Conservation (phyloP, 2,329 filamentous ascomycete species). For the Colletotrichum sp. region DNA sequence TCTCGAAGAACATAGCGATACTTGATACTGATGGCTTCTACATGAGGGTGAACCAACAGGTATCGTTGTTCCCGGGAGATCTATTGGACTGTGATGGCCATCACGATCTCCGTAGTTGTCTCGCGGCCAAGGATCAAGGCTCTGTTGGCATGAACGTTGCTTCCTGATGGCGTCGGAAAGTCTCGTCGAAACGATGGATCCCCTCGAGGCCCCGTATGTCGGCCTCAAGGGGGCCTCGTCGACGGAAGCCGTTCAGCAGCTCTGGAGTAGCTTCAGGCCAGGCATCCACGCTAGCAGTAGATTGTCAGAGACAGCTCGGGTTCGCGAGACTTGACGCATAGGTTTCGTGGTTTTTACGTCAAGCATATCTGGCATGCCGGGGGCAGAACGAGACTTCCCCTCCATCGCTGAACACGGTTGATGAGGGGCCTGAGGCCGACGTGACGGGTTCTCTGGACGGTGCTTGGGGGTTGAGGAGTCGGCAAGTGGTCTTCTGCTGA, state of each 20-base stretch:
- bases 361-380: background rate
- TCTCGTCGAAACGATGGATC: background rate
- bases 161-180: background rate
- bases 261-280: background rate
- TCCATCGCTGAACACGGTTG: background rate
- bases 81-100: background rate
- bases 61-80: background rate
- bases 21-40: background rate
- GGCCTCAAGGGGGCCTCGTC: background rate
- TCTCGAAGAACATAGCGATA: background rate
- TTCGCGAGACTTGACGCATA: background rate
- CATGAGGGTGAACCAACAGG: background rate
- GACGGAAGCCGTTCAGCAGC: background rate
- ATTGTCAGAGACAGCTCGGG: background rate
- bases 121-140: background rate
- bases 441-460: background rate
- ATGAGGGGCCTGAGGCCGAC: background rate
- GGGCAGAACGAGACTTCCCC: fast-evolving
- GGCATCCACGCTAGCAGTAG: background rate
- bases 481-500: background rate
- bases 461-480: background rate
- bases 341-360: background rate
- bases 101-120: fast-evolving
- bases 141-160: background rate
- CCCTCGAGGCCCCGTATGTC: background rate